These are phyloP conservation scores for Fusarium beomiforme DNA, from an alignment of 2,329 filamentous ascomycete species.

Conservation along the genomic window DNA sequence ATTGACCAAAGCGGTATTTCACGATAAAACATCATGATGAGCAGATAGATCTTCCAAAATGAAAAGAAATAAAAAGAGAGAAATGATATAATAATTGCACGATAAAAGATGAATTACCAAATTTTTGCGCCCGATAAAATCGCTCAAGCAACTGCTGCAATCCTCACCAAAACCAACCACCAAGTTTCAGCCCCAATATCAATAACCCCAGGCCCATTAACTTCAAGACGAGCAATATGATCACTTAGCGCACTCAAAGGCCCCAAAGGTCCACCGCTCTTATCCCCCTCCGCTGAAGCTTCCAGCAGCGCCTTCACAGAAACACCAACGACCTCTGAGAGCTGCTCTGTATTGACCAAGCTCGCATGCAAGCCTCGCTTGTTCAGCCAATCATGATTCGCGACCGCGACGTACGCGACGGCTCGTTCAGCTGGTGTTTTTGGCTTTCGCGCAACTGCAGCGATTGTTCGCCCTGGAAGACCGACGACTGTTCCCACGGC, in stretches of 20 bases:
- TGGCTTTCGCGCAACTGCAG: constrained; percentile 50
- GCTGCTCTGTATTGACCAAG: constrained; percentile 48
- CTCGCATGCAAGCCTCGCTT: constrained; percentile 51
- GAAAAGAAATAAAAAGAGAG: too few species aligned
- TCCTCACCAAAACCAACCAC: constrained; percentile 49
- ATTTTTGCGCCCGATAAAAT: not conserved
- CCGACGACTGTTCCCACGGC: constrained; percentile 47
- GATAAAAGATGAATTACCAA: not conserved
- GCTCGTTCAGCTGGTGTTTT: constrained; percentile 55
- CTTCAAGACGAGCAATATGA: constrained; percentile 45
- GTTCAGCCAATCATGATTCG: constrained; percentile 56
- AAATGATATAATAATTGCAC: too few species aligned
- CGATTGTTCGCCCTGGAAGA: constrained; percentile 49
- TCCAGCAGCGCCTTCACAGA: constrained; percentile 54
- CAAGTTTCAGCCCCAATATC: constrained; percentile 44
- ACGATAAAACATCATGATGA: not conserved
- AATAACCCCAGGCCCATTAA: constrained; percentile 38
- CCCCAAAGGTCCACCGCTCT: constrained; percentile 11
- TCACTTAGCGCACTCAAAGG: constrained; percentile 42
- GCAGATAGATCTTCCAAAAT: not conserved
- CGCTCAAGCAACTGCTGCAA: constrained; percentile 1
- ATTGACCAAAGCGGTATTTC: not conserved
- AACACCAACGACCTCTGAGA: constrained; percentile 43
- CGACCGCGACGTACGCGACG: constrained; percentile 53
- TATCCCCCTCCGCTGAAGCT: constrained; percentile 42